phyloP scores from a whole-genome alignment of 495 filamentous ascomycete genomes.

The Penicillium herquei region DNA sequence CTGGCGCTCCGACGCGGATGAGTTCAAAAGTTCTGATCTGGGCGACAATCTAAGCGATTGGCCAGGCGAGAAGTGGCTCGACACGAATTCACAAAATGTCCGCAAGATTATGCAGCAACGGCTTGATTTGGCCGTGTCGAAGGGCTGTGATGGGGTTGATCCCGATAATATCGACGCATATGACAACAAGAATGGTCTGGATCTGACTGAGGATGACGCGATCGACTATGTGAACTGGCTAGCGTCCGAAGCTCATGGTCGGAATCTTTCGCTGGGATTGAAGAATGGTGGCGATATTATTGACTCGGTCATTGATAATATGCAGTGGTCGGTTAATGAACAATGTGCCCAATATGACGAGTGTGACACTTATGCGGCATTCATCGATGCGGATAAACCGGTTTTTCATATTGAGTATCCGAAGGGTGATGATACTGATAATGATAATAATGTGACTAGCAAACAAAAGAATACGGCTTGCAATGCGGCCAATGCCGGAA shows the following conservation, averaged over 20 bases:
- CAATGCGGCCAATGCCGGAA: constrained; percentile 30
- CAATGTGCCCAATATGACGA: constrained; percentile 63
- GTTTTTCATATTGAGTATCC: constrained; percentile 76
- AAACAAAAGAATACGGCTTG: constrained; percentile 34
- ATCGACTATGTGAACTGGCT: constrained; percentile 60
- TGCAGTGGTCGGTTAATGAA: constrained; percentile 72
- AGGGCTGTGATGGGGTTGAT: constrained; percentile 70
- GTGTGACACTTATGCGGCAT: constrained; percentile 55
- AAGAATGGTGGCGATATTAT: constrained; percentile 67
- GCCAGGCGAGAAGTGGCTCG: constrained; percentile 66
- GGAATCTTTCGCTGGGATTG: constrained; percentile 55
- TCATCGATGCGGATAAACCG: constrained; percentile 59
- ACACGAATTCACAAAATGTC: constrained; percentile 55
- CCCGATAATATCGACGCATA: constrained; percentile 73
- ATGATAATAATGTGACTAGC: constrained; percentile 31
- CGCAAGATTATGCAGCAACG: constrained; percentile 59
- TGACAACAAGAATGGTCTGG: constrained; percentile 54
- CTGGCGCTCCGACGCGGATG: constrained; percentile 52
- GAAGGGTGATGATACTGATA: constrained; percentile 39
- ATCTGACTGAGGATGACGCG: constrained; percentile 52
- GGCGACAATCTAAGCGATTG: constrained; percentile 58
- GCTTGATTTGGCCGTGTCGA: constrained; percentile 53
- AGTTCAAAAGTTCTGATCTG: constrained; percentile 52
- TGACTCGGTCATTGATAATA: constrained; percentile 48
- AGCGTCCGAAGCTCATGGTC: constrained; percentile 46